Base-by-base conservation (phyloP, 257 asterid genomes). In the Ocimum tenuiflorum region DNA sequence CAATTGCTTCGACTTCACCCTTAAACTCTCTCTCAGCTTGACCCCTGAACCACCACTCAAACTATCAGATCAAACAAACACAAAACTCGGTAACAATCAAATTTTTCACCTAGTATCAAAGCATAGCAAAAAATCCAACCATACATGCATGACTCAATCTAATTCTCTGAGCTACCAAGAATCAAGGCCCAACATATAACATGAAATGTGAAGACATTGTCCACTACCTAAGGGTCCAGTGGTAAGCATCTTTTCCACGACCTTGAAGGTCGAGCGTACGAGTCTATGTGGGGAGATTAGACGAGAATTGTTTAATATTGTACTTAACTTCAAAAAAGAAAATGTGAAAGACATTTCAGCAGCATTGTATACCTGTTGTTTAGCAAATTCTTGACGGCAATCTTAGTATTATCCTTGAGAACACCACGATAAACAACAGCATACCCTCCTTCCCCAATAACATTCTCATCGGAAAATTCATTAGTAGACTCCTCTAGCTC, bases 21-120 rank as follows among this genome's bases (percentile, higher is more conserved):
- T 88, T 91, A 65, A 91, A 91, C 69, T 91, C 98, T 62, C 85
- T 86, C 78, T 91, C 96, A 0, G 98, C 98, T 82, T 91, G 95
- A 60, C 98, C 98, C 79, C 98, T 91, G 77, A 23, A 69, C 60
- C 63, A 54, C 66, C 43, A 55, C 19, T 15, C 13, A 33, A 29
- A 36, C 38, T 12, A 22, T 62, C 22, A 60, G 42, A 49, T 41
- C 2, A 13, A 55, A 60, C 7, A 38, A 75, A 65, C 56, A 47
- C 7, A 1, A 38, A 9, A 67, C 8, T 41, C n/a, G 62, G 43
- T 0, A 55, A 56, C n/a, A 60, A 61, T 4, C 3, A 23, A 55
- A 4, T 27, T 23, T 55, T 24, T 27, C 8, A 27, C 10, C 14
- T 31, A 31, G 36, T 31, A 31, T 31, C 36, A 31, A 4, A 31